Evolutionary conservation across 2,329 filamentous ascomycete species (phyloP), one percentile per base, ranked within the genome.

Genomic region (Truncatella angustata): DNA sequence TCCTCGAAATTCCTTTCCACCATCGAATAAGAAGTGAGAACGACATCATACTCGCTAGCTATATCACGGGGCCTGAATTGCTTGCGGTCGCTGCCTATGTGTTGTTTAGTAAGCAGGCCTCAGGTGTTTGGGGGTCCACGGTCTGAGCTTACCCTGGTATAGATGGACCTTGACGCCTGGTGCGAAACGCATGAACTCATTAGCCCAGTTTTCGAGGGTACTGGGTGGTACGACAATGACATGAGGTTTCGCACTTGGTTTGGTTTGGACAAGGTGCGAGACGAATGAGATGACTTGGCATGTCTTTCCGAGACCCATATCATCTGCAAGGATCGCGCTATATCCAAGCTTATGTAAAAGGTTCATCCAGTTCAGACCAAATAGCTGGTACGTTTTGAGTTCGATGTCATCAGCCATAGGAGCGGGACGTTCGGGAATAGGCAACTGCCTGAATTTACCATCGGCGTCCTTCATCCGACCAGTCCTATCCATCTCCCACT

Each of bases 301-400:
- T 0, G 94, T 99, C 76, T 99, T 99, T 42, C 94, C 94, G 36
- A 93, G 76, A 48, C 90, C 94, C 94, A 99, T 99, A 66, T 99
- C 94, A 66, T 99, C 94, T 2, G 94, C 94, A 16, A 99, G 77
- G 52, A 99, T 97, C 56, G 91, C 93, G 42, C 90, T 93, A 48
- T 95, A 81, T 24, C 85, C 79, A 53, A 89, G 85, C 49, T 86
- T 79, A 72, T 91, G 96, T 12, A 99, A 79, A 42, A 97, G 73
- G 51, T 86, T 85, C 64, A 99, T 81, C 94, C 94, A 99, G 66
- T 97, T 97, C 48, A 99, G 80, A 4, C 94, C 94, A 26, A 96
- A 91, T 18, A 97, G 74, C 66, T 99, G 94, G 64, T 97, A 97
- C 32, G 94, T 87, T 66, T 97, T 97, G 76, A 99, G 85, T 35